These are phyloP conservation scores for Trypanosoma rangeli DNA, from an alignment of 208 protist species.

Conservation along the genomic window DNA sequence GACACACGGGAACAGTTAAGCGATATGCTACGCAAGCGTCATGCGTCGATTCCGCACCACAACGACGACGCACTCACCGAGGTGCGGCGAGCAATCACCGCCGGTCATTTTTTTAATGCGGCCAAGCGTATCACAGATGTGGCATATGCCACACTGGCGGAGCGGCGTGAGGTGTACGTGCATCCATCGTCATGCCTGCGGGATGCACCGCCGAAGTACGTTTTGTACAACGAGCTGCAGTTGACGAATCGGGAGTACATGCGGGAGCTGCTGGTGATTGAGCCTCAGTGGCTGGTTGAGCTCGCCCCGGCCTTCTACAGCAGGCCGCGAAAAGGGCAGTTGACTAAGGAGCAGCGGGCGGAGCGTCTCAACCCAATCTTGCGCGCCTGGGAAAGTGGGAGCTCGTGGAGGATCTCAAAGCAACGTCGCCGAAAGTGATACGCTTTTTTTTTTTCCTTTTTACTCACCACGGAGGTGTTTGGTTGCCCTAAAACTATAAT, in stretches of 20 bases:
- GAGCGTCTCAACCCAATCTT: conserved; percentile 86
- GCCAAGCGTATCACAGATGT: conserved; percentile 89
- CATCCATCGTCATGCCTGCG: conserved; percentile 85
- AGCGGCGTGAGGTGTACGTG: conserved; percentile 87
- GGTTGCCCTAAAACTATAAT: neutral
- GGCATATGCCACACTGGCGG: conserved; percentile 83
- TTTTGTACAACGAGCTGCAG: conserved; percentile 98
- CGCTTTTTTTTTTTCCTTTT: conserved; percentile 20
- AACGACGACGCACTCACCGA: conserved; percentile 82
- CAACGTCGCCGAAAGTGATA: conserved; percentile 53
- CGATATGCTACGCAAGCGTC: conserved; percentile 94
- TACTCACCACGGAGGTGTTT: neutral
- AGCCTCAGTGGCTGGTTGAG: conserved; percentile 94
- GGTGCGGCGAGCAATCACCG: conserved; percentile 95
- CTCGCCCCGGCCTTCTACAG: conserved; percentile 94
- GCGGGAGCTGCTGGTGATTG: conserved; percentile 91
- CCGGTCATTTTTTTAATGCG: conserved; percentile 98
- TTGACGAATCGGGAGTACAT: conserved; percentile 98
- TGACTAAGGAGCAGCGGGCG: conserved; percentile 79
- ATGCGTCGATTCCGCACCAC: conserved; percentile 94
- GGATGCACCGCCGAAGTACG: conserved; percentile 92
- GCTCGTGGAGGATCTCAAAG: conserved; percentile 87
- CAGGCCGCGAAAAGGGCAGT: conserved; percentile 55
- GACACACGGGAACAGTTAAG: conserved; percentile 97
- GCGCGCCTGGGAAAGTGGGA: conserved; percentile 86